Evolutionary conservation across 495 filamentous ascomycete species (phyloP).

Genomic region (Penicillium macrosclerotiorum): DNA sequence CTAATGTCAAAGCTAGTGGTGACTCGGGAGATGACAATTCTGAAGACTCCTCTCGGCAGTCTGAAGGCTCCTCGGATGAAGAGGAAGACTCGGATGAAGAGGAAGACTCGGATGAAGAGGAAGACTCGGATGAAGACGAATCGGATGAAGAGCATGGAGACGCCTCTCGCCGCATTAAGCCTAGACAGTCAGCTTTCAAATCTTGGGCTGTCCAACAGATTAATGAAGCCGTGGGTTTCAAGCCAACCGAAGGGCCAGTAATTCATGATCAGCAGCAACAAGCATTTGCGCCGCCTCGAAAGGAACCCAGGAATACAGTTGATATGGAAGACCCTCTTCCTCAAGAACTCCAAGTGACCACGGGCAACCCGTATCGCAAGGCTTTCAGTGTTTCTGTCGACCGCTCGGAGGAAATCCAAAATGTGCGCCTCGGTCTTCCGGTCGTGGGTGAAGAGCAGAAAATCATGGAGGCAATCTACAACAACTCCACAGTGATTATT

Average conservation of each 20-base stretch:
- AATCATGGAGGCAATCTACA: slow-evolving; percentile 96
- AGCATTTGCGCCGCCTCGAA: slow-evolving; percentile 26
- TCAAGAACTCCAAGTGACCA: slow-evolving; percentile 64
- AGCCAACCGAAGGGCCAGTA: slow-evolving; percentile 42
- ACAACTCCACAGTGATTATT: slow-evolving; percentile 83
- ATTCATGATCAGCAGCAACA: slow-evolving; percentile 24
- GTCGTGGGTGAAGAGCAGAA: slow-evolving; percentile 94
- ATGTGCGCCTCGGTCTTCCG: slow-evolving; percentile 73
- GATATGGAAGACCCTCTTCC: slow-evolving; percentile 75
- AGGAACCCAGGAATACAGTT: slow-evolving; percentile 39
- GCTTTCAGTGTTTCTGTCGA: slow-evolving; percentile 72
- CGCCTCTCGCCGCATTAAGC: slow-evolving; percentile 42
- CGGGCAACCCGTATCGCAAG: slow-evolving; percentile 61
- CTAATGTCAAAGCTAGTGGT: slow-evolving; percentile 20
- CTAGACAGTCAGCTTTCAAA: slow-evolving; percentile 76
- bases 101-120: slow-evolving; percentile 24
- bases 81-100: slow-evolving; percentile 27
- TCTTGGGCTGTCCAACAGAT: slow-evolving; percentile 85
- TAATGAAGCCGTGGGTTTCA: slow-evolving; percentile 69
- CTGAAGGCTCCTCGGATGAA: slow-evolving; percentile 21
- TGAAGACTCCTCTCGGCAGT: slow-evolving; percentile 14
- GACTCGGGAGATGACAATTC: slow-evolving; percentile 17
- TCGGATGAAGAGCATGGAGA: slow-evolving; percentile 25
- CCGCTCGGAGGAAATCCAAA: slow-evolving; percentile 71
- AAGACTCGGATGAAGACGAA: slow-evolving; percentile 26